Conservation (phyloP, 2,329 filamentous ascomycete species). For the Lasiodiplodia citricola region DNA sequence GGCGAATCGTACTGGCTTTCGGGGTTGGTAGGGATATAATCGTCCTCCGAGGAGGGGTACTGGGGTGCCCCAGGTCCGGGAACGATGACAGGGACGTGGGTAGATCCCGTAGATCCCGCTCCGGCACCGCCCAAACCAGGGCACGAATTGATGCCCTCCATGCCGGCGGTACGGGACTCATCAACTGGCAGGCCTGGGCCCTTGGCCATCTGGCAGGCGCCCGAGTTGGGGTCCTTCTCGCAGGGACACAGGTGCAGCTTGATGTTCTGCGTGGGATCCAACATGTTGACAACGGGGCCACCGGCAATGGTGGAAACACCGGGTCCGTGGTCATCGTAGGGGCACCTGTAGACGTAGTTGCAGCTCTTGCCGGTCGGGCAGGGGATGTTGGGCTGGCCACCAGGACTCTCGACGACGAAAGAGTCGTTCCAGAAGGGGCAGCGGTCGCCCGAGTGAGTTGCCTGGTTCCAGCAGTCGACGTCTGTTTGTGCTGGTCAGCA, state of each 20-base stretch:
- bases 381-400: background rate
- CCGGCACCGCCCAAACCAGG: background rate
- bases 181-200: too few relatives aligned
- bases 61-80: too few relatives aligned
- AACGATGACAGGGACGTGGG: too few relatives aligned
- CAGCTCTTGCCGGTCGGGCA: background rate
- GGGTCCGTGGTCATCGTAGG: background rate
- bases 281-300: conserved; percentile 85
- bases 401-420: background rate
- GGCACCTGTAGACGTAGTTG: background rate
- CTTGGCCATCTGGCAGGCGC: background rate
- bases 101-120: too few relatives aligned
- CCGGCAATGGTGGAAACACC: background rate
- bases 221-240: background rate
- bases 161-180: background rate
- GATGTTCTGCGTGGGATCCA: conserved; percentile 95
- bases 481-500: background rate
- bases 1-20: too few relatives aligned
- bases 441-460: background rate
- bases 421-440: conserved; percentile 11
- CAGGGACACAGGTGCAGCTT: conserved; percentile 86
- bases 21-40: too few relatives aligned
- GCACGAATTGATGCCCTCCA: background rate
- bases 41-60: too few relatives aligned
- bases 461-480: conserved; percentile 11